A percentile compares a stretch with the other conserved stretches of the same genome.
Conservation (phyloP, 257 asterid species). For the Petrea volubilis region DNA sequence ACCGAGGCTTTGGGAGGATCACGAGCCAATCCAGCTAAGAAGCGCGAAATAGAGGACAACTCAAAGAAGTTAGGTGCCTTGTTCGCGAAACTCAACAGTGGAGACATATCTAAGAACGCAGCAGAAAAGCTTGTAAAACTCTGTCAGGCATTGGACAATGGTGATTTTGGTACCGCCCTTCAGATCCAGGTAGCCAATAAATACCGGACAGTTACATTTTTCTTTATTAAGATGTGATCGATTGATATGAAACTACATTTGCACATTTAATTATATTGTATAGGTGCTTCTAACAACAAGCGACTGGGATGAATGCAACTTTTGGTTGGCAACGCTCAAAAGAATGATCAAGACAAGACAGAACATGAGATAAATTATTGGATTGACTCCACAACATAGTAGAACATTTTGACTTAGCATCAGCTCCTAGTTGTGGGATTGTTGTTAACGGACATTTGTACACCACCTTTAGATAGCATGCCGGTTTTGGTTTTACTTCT, state of each 20-base stretch:
- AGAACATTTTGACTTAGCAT: slow-evolving; percentile 20
- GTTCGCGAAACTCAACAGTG: slow-evolving; percentile 75
- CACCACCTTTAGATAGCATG: slow-evolving; percentile 42
- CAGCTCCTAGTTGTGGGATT: slow-evolving; percentile 33
- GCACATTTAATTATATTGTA: neutral
- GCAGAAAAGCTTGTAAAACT: slow-evolving; percentile 89
- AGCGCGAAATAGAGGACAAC: slow-evolving; percentile 93
- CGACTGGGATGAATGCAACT: slow-evolving; percentile 98
- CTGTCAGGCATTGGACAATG: slow-evolving; percentile 83
- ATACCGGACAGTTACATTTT: neutral
- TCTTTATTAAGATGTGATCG: neutral
- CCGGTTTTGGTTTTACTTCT: slow-evolving; percentile 24
- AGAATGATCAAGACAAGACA: slow-evolving; percentile 91
- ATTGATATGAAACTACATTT: neutral
- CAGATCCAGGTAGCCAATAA: slow-evolving; percentile 69
- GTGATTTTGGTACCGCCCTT: slow-evolving; percentile 82
- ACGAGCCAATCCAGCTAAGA: slow-evolving; percentile 88
- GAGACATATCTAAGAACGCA: slow-evolving; percentile 87
- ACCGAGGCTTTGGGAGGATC: slow-evolving; percentile 86
- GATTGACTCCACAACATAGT: slow-evolving; percentile 14
- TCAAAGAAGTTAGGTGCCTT: slow-evolving; percentile 87
- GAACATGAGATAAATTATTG: slow-evolving; percentile 55
- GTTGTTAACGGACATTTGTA: slow-evolving; percentile 36
- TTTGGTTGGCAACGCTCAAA: slow-evolving; percentile 87
- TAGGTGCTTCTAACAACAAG: slow-evolving; percentile 87